Percentiles rank a stretch among this genome's conserved stretches.
phyloP scores from a whole-genome alignment of 768 basidiomycete species.

The Tylopilus felleus region DNA sequence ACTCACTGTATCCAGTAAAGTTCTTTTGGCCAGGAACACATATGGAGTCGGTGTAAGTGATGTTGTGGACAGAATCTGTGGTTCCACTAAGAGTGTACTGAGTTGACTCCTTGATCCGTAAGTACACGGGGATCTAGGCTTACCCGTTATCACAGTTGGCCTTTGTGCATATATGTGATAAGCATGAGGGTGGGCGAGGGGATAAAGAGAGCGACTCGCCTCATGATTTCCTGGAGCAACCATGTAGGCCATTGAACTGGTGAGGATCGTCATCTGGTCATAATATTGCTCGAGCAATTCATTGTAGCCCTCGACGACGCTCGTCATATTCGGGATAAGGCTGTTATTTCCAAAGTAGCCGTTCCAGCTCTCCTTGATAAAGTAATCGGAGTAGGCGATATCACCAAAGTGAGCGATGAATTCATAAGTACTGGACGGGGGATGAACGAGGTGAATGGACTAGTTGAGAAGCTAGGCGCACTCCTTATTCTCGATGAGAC shows the following conservation, averaged over 20 bases:
- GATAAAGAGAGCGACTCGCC: slow-evolving; percentile 1
- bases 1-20: slow-evolving; percentile 30
- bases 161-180: slow-evolving; percentile 6
- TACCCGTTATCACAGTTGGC: slow-evolving; percentile 31
- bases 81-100: slow-evolving; percentile 14
- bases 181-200: neutral
- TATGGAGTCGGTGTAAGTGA: slow-evolving; percentile 26
- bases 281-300: slow-evolving; percentile 25
- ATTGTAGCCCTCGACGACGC: slow-evolving; percentile 24
- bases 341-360: slow-evolving; percentile 29
- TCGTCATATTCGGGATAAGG: slow-evolving; percentile 25
- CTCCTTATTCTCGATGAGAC: slow-evolving; percentile 28
- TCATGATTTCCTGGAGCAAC: slow-evolving; percentile 28
- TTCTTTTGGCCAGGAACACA: slow-evolving; percentile 25
- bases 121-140: neutral
- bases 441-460: neutral
- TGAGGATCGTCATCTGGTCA: slow-evolving; percentile 26
- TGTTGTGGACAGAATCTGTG: slow-evolving; percentile 21
- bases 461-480: slow-evolving; percentile 2
- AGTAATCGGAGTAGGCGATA: slow-evolving; percentile 29
- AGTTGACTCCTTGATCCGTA: neutral
- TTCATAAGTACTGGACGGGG: slow-evolving; percentile 18
- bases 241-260: slow-evolving; percentile 26
- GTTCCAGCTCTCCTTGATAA: slow-evolving; percentile 30
- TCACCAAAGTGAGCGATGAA: slow-evolving; percentile 27